phyloP scores from a whole-genome alignment of 2,329 filamentous ascomycete species.

The Apiospora phragmitis region DNA sequence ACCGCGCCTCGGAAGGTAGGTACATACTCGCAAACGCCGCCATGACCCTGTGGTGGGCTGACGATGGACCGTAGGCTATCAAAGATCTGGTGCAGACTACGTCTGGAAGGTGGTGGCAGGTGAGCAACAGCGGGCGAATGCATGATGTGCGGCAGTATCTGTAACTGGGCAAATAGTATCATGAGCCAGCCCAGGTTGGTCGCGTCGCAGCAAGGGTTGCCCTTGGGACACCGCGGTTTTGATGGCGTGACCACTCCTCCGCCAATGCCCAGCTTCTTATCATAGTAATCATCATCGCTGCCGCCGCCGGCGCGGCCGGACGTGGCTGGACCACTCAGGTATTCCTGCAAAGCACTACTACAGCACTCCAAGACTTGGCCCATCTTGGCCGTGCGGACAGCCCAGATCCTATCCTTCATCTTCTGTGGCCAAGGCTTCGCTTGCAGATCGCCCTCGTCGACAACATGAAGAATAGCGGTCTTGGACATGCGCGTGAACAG shows the following conservation, averaged over 20 bases:
- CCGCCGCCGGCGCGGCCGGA: background rate
- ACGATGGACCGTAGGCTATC: constrained; percentile 44
- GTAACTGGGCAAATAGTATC: constrained; percentile 50
- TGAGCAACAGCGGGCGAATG: constrained; percentile 26
- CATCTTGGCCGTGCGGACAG: constrained; percentile 49
- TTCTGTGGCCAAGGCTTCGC: constrained; percentile 47
- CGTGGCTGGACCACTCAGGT: constrained; percentile 33
- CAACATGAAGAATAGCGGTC: constrained; percentile 46
- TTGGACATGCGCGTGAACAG: constrained; percentile 53
- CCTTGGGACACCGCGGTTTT: constrained; percentile 48
- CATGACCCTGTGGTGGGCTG: constrained; percentile 42
- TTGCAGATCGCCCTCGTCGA: constrained; percentile 43
- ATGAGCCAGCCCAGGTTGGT: constrained; percentile 56
- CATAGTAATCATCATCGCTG: background rate
- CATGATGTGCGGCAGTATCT: constrained; percentile 43
- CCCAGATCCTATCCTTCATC: constrained; percentile 50
- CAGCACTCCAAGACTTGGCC: constrained; percentile 51
- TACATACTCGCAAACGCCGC: constrained; percentile 50
- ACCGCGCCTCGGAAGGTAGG: constrained; percentile 47
- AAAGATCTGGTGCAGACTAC: constrained; percentile 47
- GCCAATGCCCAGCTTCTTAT: constrained; percentile 20
- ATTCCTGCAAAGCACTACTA: constrained; percentile 44
- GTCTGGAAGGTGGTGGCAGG: constrained; percentile 27
- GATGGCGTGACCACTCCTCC: constrained; percentile 35
- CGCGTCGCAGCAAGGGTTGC: constrained; percentile 52